Evolutionary conservation across 2,329 filamentous ascomycete genomes (phyloP).

Genomic region (Botrytis medusae): DNA sequence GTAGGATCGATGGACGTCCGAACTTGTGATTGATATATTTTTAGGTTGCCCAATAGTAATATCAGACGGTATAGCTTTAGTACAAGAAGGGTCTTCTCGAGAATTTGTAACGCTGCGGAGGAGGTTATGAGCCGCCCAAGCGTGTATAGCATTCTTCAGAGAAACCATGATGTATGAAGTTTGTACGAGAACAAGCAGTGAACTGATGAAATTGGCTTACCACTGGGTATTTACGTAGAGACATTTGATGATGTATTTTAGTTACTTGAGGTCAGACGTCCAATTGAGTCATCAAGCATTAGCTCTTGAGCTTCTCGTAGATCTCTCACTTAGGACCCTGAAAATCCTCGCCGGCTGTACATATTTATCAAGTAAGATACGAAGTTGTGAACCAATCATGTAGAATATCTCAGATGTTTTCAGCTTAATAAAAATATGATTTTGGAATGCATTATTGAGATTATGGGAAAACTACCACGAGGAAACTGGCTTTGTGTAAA

Average conservation of each 20-base stretch:
- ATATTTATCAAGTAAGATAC: not conserved
- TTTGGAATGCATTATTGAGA: not conserved
- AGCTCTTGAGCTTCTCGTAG: not conserved
- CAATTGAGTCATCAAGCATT: not conserved
- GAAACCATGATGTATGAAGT: constrained; percentile 1
- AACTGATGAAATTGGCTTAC: not conserved
- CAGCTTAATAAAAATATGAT: not conserved
- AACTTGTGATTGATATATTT: constrained; percentile 27
- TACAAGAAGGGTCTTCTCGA: not conserved
- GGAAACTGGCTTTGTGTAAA: not conserved
- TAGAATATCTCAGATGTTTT: not conserved
- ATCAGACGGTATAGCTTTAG: constrained; percentile 7
- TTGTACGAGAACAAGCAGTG: not conserved
- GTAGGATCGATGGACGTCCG: constrained; percentile 39
- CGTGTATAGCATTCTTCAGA: not conserved
- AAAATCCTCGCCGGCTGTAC: not conserved
- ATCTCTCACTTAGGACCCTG: not conserved
- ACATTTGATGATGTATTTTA: not conserved
- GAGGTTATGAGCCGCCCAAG: not conserved
- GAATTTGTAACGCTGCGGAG: not conserved
- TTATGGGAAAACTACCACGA: not conserved
- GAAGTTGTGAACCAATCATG: not conserved
- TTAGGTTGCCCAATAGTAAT: constrained; percentile 3
- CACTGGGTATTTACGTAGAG: not conserved
- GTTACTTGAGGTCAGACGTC: not conserved